Conservation (phyloP, 352 stramenopile genomes). For the Phytophthora agathidicida region DNA sequence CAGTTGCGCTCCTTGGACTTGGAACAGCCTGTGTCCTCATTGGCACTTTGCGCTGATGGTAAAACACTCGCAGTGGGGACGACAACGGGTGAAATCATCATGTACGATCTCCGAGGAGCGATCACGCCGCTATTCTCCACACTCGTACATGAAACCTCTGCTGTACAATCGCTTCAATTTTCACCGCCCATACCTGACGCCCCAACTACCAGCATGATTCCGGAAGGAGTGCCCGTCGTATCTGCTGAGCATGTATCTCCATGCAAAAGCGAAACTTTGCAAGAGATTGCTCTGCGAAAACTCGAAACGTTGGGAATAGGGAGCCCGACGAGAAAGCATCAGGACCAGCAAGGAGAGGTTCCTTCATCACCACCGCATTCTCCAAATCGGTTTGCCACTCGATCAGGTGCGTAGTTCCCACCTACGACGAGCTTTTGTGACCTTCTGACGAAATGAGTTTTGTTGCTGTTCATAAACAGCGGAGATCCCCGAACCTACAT, state of each 20-base stretch:
- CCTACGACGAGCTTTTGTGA: too few relatives aligned
- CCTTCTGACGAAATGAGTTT: slow-evolving; percentile 1
- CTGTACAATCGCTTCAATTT: slow-evolving; percentile 68
- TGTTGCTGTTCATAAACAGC: slow-evolving; percentile 15
- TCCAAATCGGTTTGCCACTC: slow-evolving; percentile 29
- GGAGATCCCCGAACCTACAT: slow-evolving; percentile 8
- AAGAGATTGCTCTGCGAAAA: slow-evolving; percentile 50
- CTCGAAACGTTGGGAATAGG: slow-evolving; percentile 43
- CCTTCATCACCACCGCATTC: slow-evolving; percentile 7
- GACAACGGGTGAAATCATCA: slow-evolving; percentile 53
- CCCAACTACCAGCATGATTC: slow-evolving; percentile 25
- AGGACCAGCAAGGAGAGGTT: neutral
- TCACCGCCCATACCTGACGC: slow-evolving; percentile 42
- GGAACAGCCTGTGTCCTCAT: slow-evolving; percentile 57
- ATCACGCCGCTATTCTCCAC: slow-evolving; percentile 66
- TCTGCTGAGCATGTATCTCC: slow-evolving; percentile 48
- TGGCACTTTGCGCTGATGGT: slow-evolving; percentile 66
- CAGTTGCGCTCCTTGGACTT: slow-evolving; percentile 65
- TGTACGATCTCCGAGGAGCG: slow-evolving; percentile 69
- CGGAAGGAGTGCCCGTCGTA: slow-evolving; percentile 51
- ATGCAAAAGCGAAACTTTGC: slow-evolving; percentile 45
- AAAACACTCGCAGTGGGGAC: slow-evolving; percentile 70
- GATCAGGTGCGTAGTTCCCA: slow-evolving; percentile 13
- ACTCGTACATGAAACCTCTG: slow-evolving; percentile 42
- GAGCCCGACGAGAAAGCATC: slow-evolving; percentile 19